These are phyloP conservation scores for Alternaria sp. DNA, from an alignment of 2,329 filamentous ascomycete genomes.

Conservation along the genomic window DNA sequence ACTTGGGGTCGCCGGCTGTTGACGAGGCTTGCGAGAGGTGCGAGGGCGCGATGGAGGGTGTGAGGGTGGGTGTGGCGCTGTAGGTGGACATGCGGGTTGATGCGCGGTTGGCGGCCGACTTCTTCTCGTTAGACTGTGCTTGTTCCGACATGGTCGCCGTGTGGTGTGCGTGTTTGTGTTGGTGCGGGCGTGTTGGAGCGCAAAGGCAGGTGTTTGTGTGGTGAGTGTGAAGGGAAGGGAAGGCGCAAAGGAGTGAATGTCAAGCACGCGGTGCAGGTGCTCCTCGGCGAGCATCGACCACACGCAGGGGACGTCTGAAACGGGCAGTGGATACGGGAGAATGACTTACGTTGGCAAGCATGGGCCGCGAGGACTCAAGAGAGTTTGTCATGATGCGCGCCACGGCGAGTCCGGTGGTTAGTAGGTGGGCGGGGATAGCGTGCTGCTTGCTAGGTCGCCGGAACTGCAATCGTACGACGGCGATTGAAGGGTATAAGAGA, in stretches of 20 bases:
- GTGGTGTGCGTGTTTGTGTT: conserved; percentile 7
- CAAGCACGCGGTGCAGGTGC: conserved; percentile 1
- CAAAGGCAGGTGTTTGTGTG: conserved; percentile 1
- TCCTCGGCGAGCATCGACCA: conserved; percentile 22
- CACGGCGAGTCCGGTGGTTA: conserved; percentile 3
- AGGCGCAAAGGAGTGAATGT: conserved; percentile 3
- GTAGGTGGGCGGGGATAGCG: background rate
- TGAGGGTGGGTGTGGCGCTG: conserved; percentile 58
- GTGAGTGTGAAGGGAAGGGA: conserved; percentile 3
- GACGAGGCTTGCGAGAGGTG: conserved; percentile 48
- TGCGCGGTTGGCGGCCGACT: conserved; percentile 45
- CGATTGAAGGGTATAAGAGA: background rate
- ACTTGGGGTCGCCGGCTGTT: conserved; percentile 54
- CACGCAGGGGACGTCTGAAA: conserved; percentile 38
- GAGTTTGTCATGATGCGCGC: conserved; percentile 46
- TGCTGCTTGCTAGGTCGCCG: background rate
- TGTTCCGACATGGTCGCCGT: conserved; percentile 26
- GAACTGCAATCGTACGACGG: background rate
- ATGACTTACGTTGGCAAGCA: conserved; percentile 50
- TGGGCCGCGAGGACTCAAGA: conserved; percentile 49
- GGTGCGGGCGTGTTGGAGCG: conserved; percentile 2
- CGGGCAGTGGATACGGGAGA: conserved; percentile 31
- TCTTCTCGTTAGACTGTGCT: conserved; percentile 34
- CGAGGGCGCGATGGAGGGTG: conserved; percentile 58
- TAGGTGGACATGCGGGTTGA: conserved; percentile 59